Percentiles rank a stretch among this genome's conserved stretches.
These are phyloP conservation scores for Penicillium sclerotigenum DNA, from an alignment of 2,329 filamentous ascomycete genomes.

Conservation along the genomic window DNA sequence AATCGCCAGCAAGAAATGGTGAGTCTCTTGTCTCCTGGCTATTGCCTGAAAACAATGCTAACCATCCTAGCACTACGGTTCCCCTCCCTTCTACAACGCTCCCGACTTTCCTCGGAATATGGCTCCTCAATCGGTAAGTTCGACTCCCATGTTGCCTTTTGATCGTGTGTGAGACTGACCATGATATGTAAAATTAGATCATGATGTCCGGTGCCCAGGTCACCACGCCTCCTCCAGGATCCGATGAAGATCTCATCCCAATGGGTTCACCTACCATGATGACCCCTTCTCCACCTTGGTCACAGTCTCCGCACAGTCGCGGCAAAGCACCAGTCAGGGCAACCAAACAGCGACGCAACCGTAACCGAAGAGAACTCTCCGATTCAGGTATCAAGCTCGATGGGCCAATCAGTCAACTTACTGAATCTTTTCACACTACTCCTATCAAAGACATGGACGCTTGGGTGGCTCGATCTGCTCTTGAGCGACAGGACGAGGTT, in stretches of 20 bases:
- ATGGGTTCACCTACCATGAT: constrained; percentile 2
- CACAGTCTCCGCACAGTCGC: constrained; percentile 6
- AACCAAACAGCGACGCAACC: constrained; percentile 5
- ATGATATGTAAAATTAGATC: constrained; percentile 10
- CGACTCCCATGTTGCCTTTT: background rate
- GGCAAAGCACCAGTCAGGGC: constrained; percentile 9
- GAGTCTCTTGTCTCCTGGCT: constrained; percentile 5
- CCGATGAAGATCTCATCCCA: constrained; percentile 19
- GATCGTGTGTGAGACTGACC: background rate
- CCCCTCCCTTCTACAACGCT: constrained; percentile 17
- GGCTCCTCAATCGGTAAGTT: constrained; percentile 22
- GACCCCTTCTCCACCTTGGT: background rate
- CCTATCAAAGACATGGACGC: constrained; percentile 72
- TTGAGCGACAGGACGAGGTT: constrained; percentile 66
- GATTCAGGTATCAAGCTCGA: constrained; percentile 11
- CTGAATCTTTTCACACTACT: constrained; percentile 45
- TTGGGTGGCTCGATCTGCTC: constrained; percentile 70
- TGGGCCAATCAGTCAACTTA: constrained; percentile 29
- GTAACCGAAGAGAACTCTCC: constrained; percentile 12
- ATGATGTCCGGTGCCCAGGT: constrained; percentile 16
- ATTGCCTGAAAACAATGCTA: background rate
- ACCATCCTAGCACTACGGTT: constrained; percentile 19
- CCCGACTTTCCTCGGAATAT: constrained; percentile 13
- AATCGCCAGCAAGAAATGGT: constrained; percentile 17
- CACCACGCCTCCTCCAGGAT: constrained; percentile 25